Evolutionary conservation across 768 basidiomycete genomes (phyloP).

Genomic region (Tephrocybe sp.): DNA sequence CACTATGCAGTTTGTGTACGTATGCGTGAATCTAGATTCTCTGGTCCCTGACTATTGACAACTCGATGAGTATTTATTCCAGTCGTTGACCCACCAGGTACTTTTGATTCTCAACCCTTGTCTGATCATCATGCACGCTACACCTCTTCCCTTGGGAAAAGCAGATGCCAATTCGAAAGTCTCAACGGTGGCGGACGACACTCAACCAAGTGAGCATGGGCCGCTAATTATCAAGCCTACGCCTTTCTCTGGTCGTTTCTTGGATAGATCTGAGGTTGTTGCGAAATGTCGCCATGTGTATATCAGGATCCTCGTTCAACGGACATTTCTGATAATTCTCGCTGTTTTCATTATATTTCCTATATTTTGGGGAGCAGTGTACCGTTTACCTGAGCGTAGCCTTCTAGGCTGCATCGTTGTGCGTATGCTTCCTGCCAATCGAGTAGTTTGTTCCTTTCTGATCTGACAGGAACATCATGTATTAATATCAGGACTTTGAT

Average conservation of each 20-base stretch:
- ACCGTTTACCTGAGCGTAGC: slow-evolving; percentile 35
- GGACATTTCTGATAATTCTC: slow-evolving; percentile 34
- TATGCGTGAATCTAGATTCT: too few species aligned
- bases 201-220: not conserved
- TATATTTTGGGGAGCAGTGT: slow-evolving; percentile 58
- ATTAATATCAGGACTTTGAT: slow-evolving; percentile 44
- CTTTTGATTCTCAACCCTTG: too few species aligned
- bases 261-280: slow-evolving; percentile 16
- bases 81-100: too few species aligned
- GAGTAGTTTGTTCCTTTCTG: not conserved
- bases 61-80: too few species aligned
- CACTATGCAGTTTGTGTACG: too few species aligned
- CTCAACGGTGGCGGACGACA: too few species aligned
- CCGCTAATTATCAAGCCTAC: not conserved
- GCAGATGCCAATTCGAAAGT: too few species aligned
- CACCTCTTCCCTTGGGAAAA: too few species aligned
- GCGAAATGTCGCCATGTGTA: slow-evolving; percentile 34
- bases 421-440: slow-evolving; percentile 11
- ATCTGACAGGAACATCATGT: not conserved
- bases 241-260: slow-evolving; percentile 20
- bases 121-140: too few species aligned
- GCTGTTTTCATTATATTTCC: slow-evolving; percentile 32
- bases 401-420: slow-evolving; percentile 52
- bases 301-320: slow-evolving; percentile 35
- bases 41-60: too few species aligned